These are phyloP conservation scores for Chalaropsis ovoidea DNA, from an alignment of 2,329 filamentous ascomycete species.

Conservation along the genomic window DNA sequence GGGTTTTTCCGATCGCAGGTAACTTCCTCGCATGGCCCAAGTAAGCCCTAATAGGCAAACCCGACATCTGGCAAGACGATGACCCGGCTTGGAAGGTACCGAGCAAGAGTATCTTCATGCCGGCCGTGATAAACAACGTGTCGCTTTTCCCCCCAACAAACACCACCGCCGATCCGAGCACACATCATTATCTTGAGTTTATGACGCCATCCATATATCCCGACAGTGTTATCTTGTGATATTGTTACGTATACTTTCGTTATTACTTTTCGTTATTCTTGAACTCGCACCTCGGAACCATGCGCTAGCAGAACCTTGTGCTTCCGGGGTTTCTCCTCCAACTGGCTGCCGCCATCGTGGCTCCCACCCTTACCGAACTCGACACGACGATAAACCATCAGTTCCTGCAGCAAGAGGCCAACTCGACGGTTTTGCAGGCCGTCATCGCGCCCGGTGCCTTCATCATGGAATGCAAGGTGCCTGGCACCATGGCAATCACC, in stretches of 20 bases:
- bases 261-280: neutral
- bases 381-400: neutral
- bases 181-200: constrained; percentile 14
- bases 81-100: neutral
- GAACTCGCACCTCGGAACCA: neutral
- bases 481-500: constrained; percentile 37
- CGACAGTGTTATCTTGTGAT: constrained; percentile 6
- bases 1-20: neutral
- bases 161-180: neutral
- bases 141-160: neutral
- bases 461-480: constrained; percentile 30
- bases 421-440: constrained; percentile 3
- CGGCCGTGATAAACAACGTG: constrained; percentile 3
- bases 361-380: constrained; percentile 9
- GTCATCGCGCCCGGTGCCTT: constrained; percentile 20
- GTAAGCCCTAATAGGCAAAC: neutral
- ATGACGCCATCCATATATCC: neutral
- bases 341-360: constrained; percentile 5
- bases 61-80: neutral
- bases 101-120: neutral
- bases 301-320: constrained; percentile 10
- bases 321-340: constrained; percentile 10
- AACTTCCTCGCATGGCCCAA: neutral
- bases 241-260: neutral
- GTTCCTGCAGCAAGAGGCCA: neutral